Conservation (phyloP, 2,329 filamentous ascomycete genomes). For the Venturia nashicola region DNA sequence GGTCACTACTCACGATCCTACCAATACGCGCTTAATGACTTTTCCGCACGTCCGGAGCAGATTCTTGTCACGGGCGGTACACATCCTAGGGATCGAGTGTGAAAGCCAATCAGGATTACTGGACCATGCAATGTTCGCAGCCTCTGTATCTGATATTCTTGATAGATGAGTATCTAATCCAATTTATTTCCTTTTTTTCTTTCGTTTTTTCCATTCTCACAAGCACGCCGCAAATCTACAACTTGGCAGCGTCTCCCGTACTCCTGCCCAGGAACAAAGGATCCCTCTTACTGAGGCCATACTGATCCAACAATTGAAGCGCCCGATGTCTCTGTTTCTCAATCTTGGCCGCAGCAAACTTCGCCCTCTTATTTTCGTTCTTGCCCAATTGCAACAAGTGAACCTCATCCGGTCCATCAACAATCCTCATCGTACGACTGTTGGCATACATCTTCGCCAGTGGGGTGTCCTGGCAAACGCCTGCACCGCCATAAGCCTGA, state of each 20-base stretch:
- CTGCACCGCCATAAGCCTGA: conserved; percentile 82
- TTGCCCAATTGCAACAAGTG: conserved; percentile 61
- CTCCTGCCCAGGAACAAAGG: conserved; percentile 7
- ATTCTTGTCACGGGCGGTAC: too few species aligned
- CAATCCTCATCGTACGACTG: conserved; percentile 71
- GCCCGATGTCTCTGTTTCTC: conserved; percentile 5
- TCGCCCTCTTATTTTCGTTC: conserved; percentile 56
- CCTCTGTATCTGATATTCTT: too few species aligned
- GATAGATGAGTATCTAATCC: too few species aligned
- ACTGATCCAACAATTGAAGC: not conserved
- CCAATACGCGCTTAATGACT: not conserved
- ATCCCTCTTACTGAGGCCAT: conserved; percentile 6
- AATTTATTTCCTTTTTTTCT: not conserved
- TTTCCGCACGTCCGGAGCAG: not conserved
- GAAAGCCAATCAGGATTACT: too few species aligned
- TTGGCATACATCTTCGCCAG: conserved; percentile 64
- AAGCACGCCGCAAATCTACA: not conserved
- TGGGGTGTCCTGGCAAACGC: conserved; percentile 89
- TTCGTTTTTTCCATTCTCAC: not conserved
- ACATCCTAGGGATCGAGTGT: too few species aligned
- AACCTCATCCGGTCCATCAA: conserved; percentile 94
- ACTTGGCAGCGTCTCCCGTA: conserved; percentile 1
- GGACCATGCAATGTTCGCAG: too few species aligned
- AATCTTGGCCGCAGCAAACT: conserved; percentile 11
- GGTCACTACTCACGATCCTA: too few species aligned